phyloP scores from a whole-genome alignment of 257 asterid genomes.

The Lavandula angustifolia region DNA sequence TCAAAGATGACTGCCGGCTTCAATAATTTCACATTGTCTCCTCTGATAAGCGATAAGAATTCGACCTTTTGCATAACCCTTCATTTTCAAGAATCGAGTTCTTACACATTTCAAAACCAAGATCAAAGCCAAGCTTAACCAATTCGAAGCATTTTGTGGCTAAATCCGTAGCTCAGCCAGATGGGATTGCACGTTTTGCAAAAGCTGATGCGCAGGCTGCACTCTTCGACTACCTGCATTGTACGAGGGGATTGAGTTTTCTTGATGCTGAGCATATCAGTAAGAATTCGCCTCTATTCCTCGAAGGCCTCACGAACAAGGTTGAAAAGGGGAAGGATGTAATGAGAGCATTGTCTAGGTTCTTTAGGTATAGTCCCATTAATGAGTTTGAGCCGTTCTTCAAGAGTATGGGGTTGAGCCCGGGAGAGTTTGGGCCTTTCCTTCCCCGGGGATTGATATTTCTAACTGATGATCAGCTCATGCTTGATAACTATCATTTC shows the following conservation, averaged over 20 bases:
- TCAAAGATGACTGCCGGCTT: conserved; percentile 44
- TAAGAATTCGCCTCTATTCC: conserved; percentile 76
- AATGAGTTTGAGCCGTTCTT: conserved; percentile 93
- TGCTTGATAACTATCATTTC: conserved; percentile 68
- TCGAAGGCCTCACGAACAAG: conserved; percentile 47
- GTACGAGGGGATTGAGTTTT: conserved; percentile 70
- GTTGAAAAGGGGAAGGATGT: conserved; percentile 62
- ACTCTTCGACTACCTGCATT: conserved; percentile 81
- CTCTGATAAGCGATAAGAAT: no score
- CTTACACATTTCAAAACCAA: conserved; percentile 25
- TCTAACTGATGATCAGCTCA: conserved; percentile 57
- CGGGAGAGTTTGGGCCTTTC: conserved; percentile 45
- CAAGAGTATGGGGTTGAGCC: conserved; percentile 84
- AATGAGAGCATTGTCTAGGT: conserved; percentile 54
- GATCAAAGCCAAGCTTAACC: no score
- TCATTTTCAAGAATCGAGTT: conserved; percentile 35
- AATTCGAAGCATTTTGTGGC: conserved; percentile 26
- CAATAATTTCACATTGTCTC: conserved; percentile 26
- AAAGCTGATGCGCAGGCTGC: conserved; percentile 75
- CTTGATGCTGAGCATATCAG: conserved; percentile 85
- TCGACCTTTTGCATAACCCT: conserved; percentile 28
- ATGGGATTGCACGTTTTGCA: conserved; percentile 37
- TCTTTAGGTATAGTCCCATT: conserved; percentile 73
- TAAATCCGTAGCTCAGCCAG: conserved; percentile 38
- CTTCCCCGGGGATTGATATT: conserved; percentile 69